A percentile compares a stretch with the other conserved stretches of the same genome.
Evolutionary conservation across 169 alveolate species (phyloP).

Genomic region (Plasmodium gaboni): DNA sequence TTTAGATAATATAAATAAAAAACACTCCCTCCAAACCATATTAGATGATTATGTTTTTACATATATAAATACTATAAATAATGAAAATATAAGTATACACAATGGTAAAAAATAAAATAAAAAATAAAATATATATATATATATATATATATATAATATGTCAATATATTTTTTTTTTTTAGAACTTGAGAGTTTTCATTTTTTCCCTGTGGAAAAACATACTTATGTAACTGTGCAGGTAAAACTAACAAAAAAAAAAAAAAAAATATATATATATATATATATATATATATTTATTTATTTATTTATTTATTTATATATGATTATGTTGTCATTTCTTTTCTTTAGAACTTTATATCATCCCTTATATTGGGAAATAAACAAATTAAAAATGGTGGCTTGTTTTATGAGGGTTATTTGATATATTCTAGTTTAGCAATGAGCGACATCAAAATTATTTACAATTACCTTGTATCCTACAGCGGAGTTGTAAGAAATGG

Average conservation of each 20-base stretch:
- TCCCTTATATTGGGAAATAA: conserved; percentile 34
- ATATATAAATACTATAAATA: conserved; percentile 50
- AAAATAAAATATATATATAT: not conserved
- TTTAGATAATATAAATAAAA: conserved; percentile 63
- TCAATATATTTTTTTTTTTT: not conserved
- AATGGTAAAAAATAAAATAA: conserved; percentile 24
- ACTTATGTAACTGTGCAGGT: conserved; percentile 66
- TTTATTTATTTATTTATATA: not conserved
- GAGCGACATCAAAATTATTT: conserved; percentile 45
- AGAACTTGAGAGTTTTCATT: conserved; percentile 63
- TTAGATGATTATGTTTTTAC: conserved; percentile 65
- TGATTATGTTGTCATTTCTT: not conserved
- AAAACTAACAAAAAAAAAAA: not conserved
- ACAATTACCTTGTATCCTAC: conserved; percentile 67
- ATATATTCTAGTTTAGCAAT: conserved; percentile 51
- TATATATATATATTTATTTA: not conserved
- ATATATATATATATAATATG: not conserved
- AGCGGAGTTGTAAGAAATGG: conserved; percentile 31
- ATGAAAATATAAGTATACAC: conserved; percentile 45
- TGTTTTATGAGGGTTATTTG: conserved; percentile 61
- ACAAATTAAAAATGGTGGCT: conserved; percentile 44
- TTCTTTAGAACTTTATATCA: conserved; percentile 45
- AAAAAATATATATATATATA: no score
- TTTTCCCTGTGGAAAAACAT: conserved; percentile 65
- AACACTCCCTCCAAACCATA: conserved; percentile 30